Base-by-base conservation (phyloP, 371 early-diverging fungal species). In the Mortierella sp. region DNA sequence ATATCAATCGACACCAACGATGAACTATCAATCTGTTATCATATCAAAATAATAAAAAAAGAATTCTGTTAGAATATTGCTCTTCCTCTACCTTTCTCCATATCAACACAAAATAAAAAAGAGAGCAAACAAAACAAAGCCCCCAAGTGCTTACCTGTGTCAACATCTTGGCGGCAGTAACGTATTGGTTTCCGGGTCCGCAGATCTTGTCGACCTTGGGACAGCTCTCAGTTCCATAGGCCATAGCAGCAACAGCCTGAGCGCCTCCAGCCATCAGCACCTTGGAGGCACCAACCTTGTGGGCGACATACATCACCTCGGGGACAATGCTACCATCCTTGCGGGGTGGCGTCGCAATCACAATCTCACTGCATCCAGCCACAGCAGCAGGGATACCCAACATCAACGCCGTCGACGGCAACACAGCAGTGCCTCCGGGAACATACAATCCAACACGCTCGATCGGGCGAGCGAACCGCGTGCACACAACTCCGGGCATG, bases 141-240 rank as follows among this genome's bases (percentile, higher is more conserved):
- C 3, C 24, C 40, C 48, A 48, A 44, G 16, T 45, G 22, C 64
- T 68, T 86, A 89, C 91, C 87, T 95, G 97, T 2, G 94, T 94
- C 44, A 95, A 80, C 98, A 99, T 98, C 89, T 99, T 99, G 70
- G 99, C 98, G 3, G 98, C 97, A 6, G 99, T 99, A 16, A 99
- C 99, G 85, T 95, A 99, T 86, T 99, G 99, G 86, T 99, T 99
- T 61, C 99, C 99, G 24, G 99, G 99, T 58, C 99, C 99, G 86
- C 96, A 98, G 82, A 99, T 98, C 91, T 99, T 99, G 87, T 98
- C 99, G 0, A 98, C 99, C 89, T 99, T 99, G 71, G 97, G 97
- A 26, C 98, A 95, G 0, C 93, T 91, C 85, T 95, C 94, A 2
- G 99, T 98, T 70, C 99, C 99, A 77, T 97, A 98, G 16, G 99